Base-by-base conservation (phyloP, 495 filamentous ascomycete species). In the Neurospora sp. region DNA sequence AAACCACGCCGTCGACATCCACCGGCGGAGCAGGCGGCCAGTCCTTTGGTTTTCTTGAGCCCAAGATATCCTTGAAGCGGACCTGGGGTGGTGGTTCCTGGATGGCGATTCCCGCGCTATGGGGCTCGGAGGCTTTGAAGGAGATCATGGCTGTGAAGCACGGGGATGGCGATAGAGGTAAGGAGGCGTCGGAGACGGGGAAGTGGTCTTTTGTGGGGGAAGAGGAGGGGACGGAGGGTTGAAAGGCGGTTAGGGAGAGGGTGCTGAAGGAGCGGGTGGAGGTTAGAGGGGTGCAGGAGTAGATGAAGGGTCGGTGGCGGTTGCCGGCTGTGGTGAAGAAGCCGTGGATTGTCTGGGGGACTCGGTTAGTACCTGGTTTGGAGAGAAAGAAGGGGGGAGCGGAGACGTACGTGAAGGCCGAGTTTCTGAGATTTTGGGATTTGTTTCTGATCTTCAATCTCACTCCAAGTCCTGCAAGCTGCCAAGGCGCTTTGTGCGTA, bases 401-500 rank as follows among this genome's bases (percentile, higher is more conserved):
- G 3, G 12, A 16, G 12, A 72, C 89, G 74, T 85, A 91, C 89
- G 82, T 91, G 88, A 69, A 92, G 83, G 31, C 89, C 82, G 31
- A 89, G 83, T 40, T 75, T 78, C 46, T 76, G 73, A 0, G 40
- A 72, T 72, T 37, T 20, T 68, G 71, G 74, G 2, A 44, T 48
- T 31, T 76, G 74, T 27, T 73, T 75, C 37, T 79, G 71, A 1
- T 82, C 78, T 44, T 79, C 81, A 2, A 87, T 84, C 42, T 82
- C 81, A 7, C 71, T 59, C 74, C 73, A 74, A 72, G 89, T 85
- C 16, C 85, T 84, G 5, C 85, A 88, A 14, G 87, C 90, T 0
- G 89, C 89, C 79, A 89, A 85, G 8, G 85, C 88, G 0, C 88
- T 84, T 75, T 93, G 91, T 3, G 87, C 87, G 74, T 89, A 92